These are phyloP conservation scores for Annulohypoxylon bovei DNA, from an alignment of 495 filamentous ascomycete species.

Conservation along the genomic window DNA sequence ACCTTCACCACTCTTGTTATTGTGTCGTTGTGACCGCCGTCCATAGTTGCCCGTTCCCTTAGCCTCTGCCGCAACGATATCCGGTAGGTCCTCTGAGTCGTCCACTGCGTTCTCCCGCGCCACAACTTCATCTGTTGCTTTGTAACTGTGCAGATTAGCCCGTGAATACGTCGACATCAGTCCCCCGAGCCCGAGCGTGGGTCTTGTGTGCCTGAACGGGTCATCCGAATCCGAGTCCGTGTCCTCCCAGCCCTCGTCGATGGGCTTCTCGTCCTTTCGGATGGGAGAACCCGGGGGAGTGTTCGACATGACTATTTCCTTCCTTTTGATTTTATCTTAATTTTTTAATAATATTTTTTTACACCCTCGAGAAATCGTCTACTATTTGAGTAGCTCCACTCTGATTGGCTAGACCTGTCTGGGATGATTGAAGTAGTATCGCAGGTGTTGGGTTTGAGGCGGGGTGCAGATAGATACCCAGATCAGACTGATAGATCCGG, in stretches of 20 bases:
- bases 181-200: not conserved
- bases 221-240: not conserved
- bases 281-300: not conserved
- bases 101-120: constrained; percentile 33
- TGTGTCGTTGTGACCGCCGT: not conserved
- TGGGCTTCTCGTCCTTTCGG: not conserved
- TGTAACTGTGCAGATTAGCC: not conserved
- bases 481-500: not conserved
- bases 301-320: not conserved
- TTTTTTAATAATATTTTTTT: no score
- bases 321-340: not conserved
- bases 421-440: constrained; percentile 20
- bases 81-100: constrained; percentile 36
- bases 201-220: not conserved
- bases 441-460: constrained; percentile 8
- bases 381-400: not conserved
- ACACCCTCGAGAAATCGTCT: not conserved
- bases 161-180: not conserved
- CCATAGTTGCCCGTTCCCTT: constrained; percentile 21
- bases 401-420: constrained; percentile 14
- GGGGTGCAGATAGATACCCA: constrained; percentile 21
- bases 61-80: constrained; percentile 20
- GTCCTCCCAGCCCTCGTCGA: not conserved
- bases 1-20: not conserved
- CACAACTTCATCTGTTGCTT: not conserved